phyloP scores from a whole-genome alignment of 2,329 filamentous ascomycete genomes.

The Penicillium oxalicum region DNA sequence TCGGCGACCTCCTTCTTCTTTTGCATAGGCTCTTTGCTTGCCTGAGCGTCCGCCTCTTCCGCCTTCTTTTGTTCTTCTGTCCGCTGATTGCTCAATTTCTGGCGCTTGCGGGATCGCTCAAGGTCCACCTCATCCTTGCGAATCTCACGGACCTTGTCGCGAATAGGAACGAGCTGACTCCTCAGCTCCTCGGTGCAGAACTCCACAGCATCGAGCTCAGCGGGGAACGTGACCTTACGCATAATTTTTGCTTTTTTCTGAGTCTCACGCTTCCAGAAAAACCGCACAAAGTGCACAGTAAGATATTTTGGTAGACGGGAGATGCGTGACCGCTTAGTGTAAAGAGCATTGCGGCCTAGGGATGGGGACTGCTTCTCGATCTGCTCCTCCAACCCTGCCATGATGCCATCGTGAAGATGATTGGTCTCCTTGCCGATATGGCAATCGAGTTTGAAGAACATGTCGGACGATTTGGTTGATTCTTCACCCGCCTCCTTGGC shows the following conservation, averaged over 20 bases:
- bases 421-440: slow-evolving; percentile 86
- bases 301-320: slow-evolving; percentile 88
- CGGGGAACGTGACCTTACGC: slow-evolving; percentile 94
- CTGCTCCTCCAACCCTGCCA: slow-evolving; percentile 75
- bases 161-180: slow-evolving; percentile 77
- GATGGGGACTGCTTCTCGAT: slow-evolving; percentile 81
- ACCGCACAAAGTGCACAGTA: slow-evolving; percentile 94
- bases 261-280: slow-evolving; percentile 93
- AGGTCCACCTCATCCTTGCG: slow-evolving; percentile 93
- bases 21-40: slow-evolving; percentile 38
- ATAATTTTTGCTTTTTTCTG: slow-evolving; percentile 99
- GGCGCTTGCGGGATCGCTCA: slow-evolving; percentile 83
- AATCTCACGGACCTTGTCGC: slow-evolving; percentile 92
- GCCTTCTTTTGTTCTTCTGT: slow-evolving; percentile 44
- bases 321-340: slow-evolving; percentile 88
- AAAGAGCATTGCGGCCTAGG: slow-evolving; percentile 70
- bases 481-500: slow-evolving; percentile 71
- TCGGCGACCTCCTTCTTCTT: slow-evolving; percentile 47
- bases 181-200: slow-evolving; percentile 90
- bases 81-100: slow-evolving; percentile 63
- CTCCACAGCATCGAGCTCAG: slow-evolving; percentile 86
- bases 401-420: slow-evolving; percentile 82
- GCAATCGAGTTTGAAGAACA: slow-evolving; percentile 90
- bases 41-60: slow-evolving; percentile 29
- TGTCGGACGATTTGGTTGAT: slow-evolving; percentile 60